Evolutionary conservation across 2,329 filamentous ascomycete species (phyloP), one percentile per base, ranked within the genome.

Genomic region (Apiospora aurea): DNA sequence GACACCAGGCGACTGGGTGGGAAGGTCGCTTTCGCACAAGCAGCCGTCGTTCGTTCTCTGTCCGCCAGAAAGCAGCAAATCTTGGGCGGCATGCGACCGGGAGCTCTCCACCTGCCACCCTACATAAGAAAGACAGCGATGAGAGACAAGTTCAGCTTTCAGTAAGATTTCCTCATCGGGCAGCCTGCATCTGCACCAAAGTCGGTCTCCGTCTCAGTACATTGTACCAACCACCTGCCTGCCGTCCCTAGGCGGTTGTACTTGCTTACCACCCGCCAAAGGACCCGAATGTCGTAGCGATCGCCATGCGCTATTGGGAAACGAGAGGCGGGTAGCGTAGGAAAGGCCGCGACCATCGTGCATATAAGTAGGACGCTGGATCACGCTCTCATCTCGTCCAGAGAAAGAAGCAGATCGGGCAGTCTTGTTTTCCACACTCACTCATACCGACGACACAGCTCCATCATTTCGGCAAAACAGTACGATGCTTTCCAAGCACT

Each of bases 111-210:
- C 29, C 57, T 18, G 34, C 34, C 34, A 38, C 34, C 21, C 57
- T 18, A 64, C 24, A 41, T 7, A 64, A 13, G 8, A 38, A 34
- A 21, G 29, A 64, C 57, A n/a, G 18, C 10, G 34, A 64, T 64
- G 57, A 64, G 57, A 64, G 34, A 64, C 34, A 38, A 38, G 21
- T 64, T 64, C 57, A 64, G 57, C 57, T 64, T n/a, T 41, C 57
- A 21, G 57, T n/a, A n/a, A 64, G 57, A 64, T 64, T 38, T 29
- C 57, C 41, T 64, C 34, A 64, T 64, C 57, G 57, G 57, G 29
- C 34, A n/a, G 34, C 34, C 57, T 64, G 34, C 57, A 41, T 51
- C 26, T 29, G 26, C 26, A 29, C 3, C 26, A 3, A 3, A 29
- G n/a, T 51, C n/a, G 11, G 49, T 51, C 49, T 51, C n/a, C n/a